Evolutionary conservation across 352 stramenopile species (phyloP), one percentile per base, ranked within the genome.

Genomic region (Pythium dissotocum): DNA sequence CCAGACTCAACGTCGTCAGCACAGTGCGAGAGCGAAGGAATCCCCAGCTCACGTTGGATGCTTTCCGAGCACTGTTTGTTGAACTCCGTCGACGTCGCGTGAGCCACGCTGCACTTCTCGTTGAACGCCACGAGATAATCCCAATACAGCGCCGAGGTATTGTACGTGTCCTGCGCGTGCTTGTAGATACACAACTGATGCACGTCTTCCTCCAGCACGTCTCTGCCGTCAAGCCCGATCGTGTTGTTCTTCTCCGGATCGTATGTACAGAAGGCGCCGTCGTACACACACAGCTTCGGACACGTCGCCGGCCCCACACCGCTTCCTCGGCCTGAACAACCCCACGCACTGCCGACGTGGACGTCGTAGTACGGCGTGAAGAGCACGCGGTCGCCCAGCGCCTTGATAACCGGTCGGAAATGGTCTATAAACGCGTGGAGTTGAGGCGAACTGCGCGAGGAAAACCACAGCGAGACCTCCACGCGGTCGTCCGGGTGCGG

Each of bases 381-480:
- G 12, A 58, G 32, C 10, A 75, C 33, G 3, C 36, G 44, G 6
- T 55, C 16, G 2, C 63, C 72, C 8, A 78, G 56, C 10, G 56
- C 68, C 18, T 35, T 28, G 4, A 65, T 9, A 13, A 76, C 53
- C 4, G 36, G 18, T 6, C 56, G 57, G 35, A 72, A 71, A 13
- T 36, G 58, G 10, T 61, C 21, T 16, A 77, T 42, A 46, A 77
- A 73, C 4, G 51, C 30, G 6, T 73, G 65, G 40, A 77, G 35
- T 5, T 32, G 12, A 33, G 69, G 57, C 6, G 71, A 61, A 21
- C 38, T 69, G 24, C 72, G 72, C 26, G 69, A 72, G 7, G 75
- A 72, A 28, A 77, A 77, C 67, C 73, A 81, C 9, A 81, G 56
- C 33, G 69, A 61, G 5, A 73, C 18, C 12, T 77, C 72, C 13